These are phyloP conservation scores for Lentinula sp. DNA, from an alignment of 768 basidiomycete species.

Conservation along the genomic window DNA sequence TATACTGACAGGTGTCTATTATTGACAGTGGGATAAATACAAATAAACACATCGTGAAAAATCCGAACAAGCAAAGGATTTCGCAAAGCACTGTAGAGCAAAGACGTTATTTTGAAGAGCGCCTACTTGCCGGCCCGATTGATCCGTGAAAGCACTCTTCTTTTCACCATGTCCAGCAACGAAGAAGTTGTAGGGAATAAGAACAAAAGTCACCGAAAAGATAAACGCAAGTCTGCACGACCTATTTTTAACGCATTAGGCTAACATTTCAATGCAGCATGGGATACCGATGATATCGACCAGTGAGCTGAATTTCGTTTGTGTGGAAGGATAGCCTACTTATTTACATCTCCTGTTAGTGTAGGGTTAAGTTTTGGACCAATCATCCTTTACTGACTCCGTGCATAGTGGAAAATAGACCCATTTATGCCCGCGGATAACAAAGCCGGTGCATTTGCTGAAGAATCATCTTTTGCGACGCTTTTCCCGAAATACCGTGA, in stretches of 20 bases:
- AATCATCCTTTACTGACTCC: not conserved
- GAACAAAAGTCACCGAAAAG: conserved; percentile 88
- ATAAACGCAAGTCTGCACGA: conserved; percentile 69
- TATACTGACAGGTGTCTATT: too few relatives aligned
- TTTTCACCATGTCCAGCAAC: conserved; percentile 34
- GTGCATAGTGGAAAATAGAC: conserved; percentile 79
- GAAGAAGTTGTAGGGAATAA: conserved; percentile 54
- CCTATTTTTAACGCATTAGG: not conserved
- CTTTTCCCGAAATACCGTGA: conserved; percentile 98
- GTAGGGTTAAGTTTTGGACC: conserved; percentile 35
- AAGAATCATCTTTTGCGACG: conserved; percentile 97
- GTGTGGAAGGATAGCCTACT: not conserved
- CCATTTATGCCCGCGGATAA: conserved; percentile 71
- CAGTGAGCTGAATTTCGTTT: conserved; percentile 59
- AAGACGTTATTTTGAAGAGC: too few relatives aligned
- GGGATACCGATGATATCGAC: conserved; percentile 99
- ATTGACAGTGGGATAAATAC: too few relatives aligned
- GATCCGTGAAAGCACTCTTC: too few relatives aligned
- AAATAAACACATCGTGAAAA: too few relatives aligned
- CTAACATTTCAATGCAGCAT: conserved; percentile 51
- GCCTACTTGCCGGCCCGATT: too few relatives aligned
- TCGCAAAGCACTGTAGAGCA: too few relatives aligned
- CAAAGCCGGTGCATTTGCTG: conserved; percentile 77
- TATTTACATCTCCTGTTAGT: conserved; percentile 4
- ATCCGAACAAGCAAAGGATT: too few relatives aligned